Conservation (phyloP, 345 rosid species). For the Rhodamnia rubescens region DNA sequence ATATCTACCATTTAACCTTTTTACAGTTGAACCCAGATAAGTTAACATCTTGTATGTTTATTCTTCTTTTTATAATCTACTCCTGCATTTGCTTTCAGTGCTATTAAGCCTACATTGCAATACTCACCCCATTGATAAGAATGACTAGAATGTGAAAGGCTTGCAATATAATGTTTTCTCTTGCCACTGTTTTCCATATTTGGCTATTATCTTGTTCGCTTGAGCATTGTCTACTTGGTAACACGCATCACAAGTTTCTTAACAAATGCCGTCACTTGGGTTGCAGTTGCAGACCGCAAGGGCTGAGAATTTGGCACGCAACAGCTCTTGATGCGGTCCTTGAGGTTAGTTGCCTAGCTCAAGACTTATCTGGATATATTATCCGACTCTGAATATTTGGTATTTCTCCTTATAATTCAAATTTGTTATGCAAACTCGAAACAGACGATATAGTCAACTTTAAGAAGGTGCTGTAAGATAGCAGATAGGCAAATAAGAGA, state of each 20-base stretch:
- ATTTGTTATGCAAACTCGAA: neutral
- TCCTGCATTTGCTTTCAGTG: neutral
- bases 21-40: neutral
- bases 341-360: neutral
- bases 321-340: neutral
- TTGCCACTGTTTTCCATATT: neutral
- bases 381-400: neutral
- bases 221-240: neutral
- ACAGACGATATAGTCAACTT: neutral
- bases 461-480: neutral
- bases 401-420: neutral
- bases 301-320: neutral
- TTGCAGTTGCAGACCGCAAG: neutral
- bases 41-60: neutral
- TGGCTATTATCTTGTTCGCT: neutral
- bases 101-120: neutral
- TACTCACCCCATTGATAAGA: neutral
- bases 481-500: neutral
- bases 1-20: neutral
- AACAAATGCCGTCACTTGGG: neutral
- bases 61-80: neutral
- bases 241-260: neutral
- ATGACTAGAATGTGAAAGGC: neutral
- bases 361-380: neutral
- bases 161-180: neutral